Base-by-base conservation (phyloP, 768 basidiomycete genomes). In the Leccinum incarnatum region DNA sequence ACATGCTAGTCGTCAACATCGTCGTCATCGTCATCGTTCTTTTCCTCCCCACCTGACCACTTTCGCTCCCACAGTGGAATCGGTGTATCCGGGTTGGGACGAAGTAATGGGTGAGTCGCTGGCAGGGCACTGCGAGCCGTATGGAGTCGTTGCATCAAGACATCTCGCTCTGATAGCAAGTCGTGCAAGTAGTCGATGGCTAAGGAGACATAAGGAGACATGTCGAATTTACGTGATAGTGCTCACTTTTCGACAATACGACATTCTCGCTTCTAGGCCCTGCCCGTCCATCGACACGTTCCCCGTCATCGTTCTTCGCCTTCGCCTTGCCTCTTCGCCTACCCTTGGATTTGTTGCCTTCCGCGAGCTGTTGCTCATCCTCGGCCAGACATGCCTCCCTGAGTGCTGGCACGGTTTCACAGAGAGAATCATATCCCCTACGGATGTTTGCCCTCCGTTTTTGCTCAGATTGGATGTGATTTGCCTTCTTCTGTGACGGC, bases 401-500 rank as follows among this genome's bases (percentile, higher is more conserved):
- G 37, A 97, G 78, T 2, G 90, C 79, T 10, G 95, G 95, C 0
- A 97, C 87, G 27, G 85, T 83, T 25, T 88, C 87, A 67, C 93
- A 95, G 0, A 97, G 79, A 7, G 88, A 86, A 65, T 95, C 94
- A 69, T 96, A 96, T 11, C 93, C 95, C 40, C 86, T 76, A 11
- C 93, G 81, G 53, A 97, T 96, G 66, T 94, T 95, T 14, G 92
- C 92, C 32, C 95, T 84, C 25, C 95, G 86, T 72, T 95, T 95
- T 77, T 96, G 93, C 76, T 97, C 95, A 2, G 88, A 90, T 65
- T 92, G 89, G 63, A 97, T 96, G 68, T 97, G 94, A 66, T 95
- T 95, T 42, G 89, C 89, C 69, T 95, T 92, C 71, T 95, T 95
- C 78, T 95, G 91, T 2, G 88, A 86, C 0, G 90, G 84, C 2